These are phyloP conservation scores for Pyrenochaeta sp. DNA, from an alignment of 2,329 filamentous ascomycete genomes.

Conservation along the genomic window DNA sequence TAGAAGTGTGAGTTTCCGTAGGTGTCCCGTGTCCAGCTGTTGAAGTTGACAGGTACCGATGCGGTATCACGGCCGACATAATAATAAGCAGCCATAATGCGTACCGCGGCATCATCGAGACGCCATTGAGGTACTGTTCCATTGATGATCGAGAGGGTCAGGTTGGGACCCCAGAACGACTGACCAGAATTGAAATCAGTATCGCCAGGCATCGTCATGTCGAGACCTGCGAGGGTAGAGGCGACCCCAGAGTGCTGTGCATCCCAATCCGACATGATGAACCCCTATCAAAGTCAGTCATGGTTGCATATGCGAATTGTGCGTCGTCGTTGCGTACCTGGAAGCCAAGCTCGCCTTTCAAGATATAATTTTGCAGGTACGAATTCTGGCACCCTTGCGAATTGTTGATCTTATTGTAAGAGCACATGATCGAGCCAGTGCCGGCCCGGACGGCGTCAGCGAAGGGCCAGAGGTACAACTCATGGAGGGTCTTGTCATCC, in stretches of 20 bases:
- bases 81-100: constrained; percentile 75
- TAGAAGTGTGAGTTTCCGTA: constrained; percentile 73
- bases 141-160: constrained; percentile 88
- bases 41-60: constrained; percentile 76
- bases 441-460: constrained; percentile 61
- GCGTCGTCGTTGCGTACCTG: constrained; percentile 51
- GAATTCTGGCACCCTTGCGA: constrained; percentile 83
- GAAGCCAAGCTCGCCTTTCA: constrained; percentile 83
- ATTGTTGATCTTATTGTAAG: constrained; percentile 82
- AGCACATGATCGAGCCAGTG: constrained; percentile 63
- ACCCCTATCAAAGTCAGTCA: constrained; percentile 8
- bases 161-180: constrained; percentile 84
- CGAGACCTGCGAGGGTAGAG: constrained; percentile 75
- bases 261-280: constrained; percentile 74
- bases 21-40: constrained; percentile 83
- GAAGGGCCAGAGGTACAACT: constrained; percentile 69
- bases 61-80: constrained; percentile 66
- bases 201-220: constrained; percentile 88
- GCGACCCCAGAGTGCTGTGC: constrained; percentile 76
- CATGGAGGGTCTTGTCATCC: constrained; percentile 70
- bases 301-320: neutral
- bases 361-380: constrained; percentile 74
- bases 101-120: constrained; percentile 89
- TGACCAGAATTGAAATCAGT: constrained; percentile 75
- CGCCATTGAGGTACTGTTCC: constrained; percentile 88